Evolutionary conservation across 1,284 basidiomycete species (phyloP).

Genomic region (Cutaneotrichosporon cyanovorans): DNA sequence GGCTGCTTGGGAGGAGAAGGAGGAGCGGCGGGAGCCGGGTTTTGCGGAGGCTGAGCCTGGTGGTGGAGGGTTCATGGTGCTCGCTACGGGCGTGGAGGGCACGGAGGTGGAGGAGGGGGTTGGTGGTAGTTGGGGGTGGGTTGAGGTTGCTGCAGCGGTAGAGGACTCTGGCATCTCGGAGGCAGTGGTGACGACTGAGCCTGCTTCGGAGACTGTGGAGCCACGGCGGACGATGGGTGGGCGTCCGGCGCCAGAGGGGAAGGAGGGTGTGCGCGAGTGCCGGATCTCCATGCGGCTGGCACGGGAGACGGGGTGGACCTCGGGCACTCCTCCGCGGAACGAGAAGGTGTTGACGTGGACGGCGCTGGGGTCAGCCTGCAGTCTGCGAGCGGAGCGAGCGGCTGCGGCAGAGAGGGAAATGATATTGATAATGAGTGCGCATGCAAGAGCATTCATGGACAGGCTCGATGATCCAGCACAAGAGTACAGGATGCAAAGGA

Average conservation of each 20-base stretch:
- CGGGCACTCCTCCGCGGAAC: constrained; percentile 67
- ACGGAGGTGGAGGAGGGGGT: constrained; percentile 35
- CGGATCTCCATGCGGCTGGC: constrained; percentile 43
- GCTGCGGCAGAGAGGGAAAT: no score
- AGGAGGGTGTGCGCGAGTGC: constrained; percentile 45
- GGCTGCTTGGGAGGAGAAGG: constrained; percentile 59
- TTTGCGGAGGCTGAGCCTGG: constrained; percentile 36
- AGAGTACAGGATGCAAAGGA: no score
- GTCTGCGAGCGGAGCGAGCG: no score
- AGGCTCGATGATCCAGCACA: no score
- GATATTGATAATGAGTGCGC: no score
- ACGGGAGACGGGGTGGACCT: constrained; percentile 57
- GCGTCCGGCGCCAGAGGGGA: constrained; percentile 41
- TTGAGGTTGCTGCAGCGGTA: constrained; percentile 19
- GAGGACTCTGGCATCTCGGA: constrained; percentile 50
- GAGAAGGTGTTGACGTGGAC: constrained; percentile 81
- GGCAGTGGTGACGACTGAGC: constrained; percentile 54
- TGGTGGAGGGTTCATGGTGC: constrained; percentile 43
- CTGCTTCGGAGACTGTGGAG: constrained; percentile 66
- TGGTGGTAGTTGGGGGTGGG: constrained; percentile 8
- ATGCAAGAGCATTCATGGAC: no score
- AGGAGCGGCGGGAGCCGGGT: constrained; percentile 66
- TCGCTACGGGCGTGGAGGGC: constrained; percentile 37
- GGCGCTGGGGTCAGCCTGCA: constrained; percentile 45
- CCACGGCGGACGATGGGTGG: constrained; percentile 59